Conservation (phyloP, 1,284 basidiomycete species). For the Leccinum pachyderme region DNA sequence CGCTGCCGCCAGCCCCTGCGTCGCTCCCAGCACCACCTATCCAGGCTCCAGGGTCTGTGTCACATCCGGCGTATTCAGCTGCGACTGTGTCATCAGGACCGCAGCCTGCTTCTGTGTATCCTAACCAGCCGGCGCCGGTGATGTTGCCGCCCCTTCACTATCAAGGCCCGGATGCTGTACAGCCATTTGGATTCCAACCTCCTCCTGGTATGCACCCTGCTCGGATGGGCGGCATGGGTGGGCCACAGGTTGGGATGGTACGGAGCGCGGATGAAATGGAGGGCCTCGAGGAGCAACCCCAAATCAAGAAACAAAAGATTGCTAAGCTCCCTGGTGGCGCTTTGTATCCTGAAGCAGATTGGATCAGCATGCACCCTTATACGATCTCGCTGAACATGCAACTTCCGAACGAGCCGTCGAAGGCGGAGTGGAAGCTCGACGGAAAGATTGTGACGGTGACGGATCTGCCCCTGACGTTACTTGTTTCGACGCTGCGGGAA, state of each 20-base stretch:
- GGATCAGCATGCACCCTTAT: slow-evolving; percentile 86
- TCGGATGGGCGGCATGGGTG: slow-evolving; percentile 50
- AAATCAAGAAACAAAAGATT: slow-evolving; percentile 80
- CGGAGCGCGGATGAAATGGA: slow-evolving; percentile 80
- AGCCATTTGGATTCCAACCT: slow-evolving; percentile 77
- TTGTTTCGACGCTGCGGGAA: slow-evolving; percentile 86
- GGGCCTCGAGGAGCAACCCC: slow-evolving; percentile 60
- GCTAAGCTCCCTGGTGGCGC: slow-evolving; percentile 79
- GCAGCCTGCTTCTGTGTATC: slow-evolving; percentile 71
- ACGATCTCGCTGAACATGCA: slow-evolving; percentile 83
- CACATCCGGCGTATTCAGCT: slow-evolving; percentile 58
- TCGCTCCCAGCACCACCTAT: slow-evolving; percentile 64
- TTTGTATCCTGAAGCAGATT: slow-evolving; percentile 81
- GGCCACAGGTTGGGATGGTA: slow-evolving; percentile 62
- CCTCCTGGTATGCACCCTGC: slow-evolving; percentile 52
- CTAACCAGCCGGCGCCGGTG: slow-evolving; percentile 58
- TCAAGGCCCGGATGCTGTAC: slow-evolving; percentile 71
- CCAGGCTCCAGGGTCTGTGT: slow-evolving; percentile 38
- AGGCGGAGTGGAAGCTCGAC: slow-evolving; percentile 90
- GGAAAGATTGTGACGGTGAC: slow-evolving; percentile 73
- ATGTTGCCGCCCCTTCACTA: slow-evolving; percentile 82
- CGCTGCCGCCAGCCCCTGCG: slow-evolving; percentile 61
- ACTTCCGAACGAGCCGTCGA: slow-evolving; percentile 75
- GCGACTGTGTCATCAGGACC: slow-evolving; percentile 79
- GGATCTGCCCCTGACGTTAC: slow-evolving; percentile 76